Evolutionary conservation across 1,139 yeast genomes (phyloP).

Genomic region (Candida buenavistaensis): DNA sequence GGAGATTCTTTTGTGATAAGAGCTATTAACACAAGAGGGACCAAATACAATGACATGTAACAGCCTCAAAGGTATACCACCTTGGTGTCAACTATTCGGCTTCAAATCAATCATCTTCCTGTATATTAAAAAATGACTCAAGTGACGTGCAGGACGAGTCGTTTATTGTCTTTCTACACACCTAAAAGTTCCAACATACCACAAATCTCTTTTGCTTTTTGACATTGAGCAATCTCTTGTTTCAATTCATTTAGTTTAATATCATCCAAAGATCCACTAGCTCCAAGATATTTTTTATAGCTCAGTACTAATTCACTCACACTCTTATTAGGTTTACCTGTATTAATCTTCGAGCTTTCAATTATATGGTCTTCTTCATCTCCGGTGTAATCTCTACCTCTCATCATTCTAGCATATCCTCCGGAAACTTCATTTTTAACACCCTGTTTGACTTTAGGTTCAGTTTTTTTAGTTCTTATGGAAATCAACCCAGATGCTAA

Average conservation of each 20-base stretch:
- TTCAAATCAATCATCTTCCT: too few relatives aligned
- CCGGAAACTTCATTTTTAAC: slow-evolving; percentile 46
- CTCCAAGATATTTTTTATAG: slow-evolving; percentile 68
- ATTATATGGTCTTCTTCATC: slow-evolving; percentile 79
- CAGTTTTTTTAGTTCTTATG: slow-evolving; percentile 81
- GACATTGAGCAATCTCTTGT: slow-evolving; percentile 71
- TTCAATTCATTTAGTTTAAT: slow-evolving; percentile 70
- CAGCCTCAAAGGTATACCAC: too few relatives aligned
- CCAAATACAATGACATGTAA: too few relatives aligned
- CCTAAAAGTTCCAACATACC: slow-evolving; percentile 90
- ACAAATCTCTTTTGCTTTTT: slow-evolving; percentile 84
- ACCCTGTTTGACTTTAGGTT: slow-evolving; percentile 56
- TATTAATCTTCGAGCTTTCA: slow-evolving; percentile 4
- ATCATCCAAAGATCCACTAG: slow-evolving; percentile 61
- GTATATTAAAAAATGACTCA: too few relatives aligned
- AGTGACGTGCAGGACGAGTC: not conserved
- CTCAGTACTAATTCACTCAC: slow-evolving; percentile 81
- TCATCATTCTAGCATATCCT: slow-evolving; percentile 75
- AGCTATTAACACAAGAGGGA: too few relatives aligned
- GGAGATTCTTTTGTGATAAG: too few relatives aligned
- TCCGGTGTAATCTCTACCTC: slow-evolving; percentile 89
- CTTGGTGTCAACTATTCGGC: too few relatives aligned
- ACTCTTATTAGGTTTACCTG: slow-evolving; percentile 69
- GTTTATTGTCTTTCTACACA: slow-evolving; percentile 22
- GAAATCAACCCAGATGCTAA: slow-evolving; percentile 85